Evolutionary conservation across 2,329 filamentous ascomycete species (phyloP).

Genomic region (Sarocladiaceae sp.): DNA sequence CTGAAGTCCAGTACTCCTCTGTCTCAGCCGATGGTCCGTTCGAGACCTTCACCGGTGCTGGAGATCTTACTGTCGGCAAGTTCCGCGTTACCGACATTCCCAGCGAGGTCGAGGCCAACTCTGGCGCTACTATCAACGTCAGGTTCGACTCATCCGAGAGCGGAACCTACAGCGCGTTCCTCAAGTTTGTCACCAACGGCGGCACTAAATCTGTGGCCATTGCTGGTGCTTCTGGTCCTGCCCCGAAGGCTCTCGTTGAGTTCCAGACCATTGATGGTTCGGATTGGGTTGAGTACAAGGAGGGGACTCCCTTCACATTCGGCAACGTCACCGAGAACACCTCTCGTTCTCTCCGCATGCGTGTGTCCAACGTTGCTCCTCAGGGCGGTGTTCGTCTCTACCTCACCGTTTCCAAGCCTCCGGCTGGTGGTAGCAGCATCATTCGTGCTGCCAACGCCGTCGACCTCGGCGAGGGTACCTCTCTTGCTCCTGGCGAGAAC

Average conservation of each 20-base stretch:
- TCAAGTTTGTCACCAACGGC: slow-evolving; percentile 43
- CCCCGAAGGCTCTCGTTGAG: slow-evolving; percentile 46
- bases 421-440: slow-evolving; percentile 50
- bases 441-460: slow-evolving; percentile 50
- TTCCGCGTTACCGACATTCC: slow-evolving; percentile 48
- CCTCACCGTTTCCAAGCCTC: slow-evolving; percentile 57
- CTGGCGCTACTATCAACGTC: slow-evolving; percentile 35
- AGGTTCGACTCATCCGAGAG: slow-evolving; percentile 40
- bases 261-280: slow-evolving; percentile 49
- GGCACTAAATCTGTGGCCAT: slow-evolving; percentile 45
- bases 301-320: slow-evolving; percentile 44
- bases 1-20: slow-evolving; percentile 38
- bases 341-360: slow-evolving; percentile 42
- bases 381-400: slow-evolving; percentile 42
- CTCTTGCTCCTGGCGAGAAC: slow-evolving; percentile 43
- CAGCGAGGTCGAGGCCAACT: slow-evolving; percentile 34
- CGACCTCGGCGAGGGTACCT: slow-evolving; percentile 54
- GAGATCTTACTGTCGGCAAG: slow-evolving; percentile 35
- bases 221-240: slow-evolving; percentile 43
- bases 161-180: slow-evolving; percentile 46
- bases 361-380: slow-evolving; percentile 48
- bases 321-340: slow-evolving; percentile 51
- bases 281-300: slow-evolving; percentile 44
- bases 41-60: slow-evolving; percentile 28
- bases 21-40: slow-evolving; percentile 41